Conservation (phyloP, 2,329 filamentous ascomycete genomes). For the Diaporthe citriasiana region DNA sequence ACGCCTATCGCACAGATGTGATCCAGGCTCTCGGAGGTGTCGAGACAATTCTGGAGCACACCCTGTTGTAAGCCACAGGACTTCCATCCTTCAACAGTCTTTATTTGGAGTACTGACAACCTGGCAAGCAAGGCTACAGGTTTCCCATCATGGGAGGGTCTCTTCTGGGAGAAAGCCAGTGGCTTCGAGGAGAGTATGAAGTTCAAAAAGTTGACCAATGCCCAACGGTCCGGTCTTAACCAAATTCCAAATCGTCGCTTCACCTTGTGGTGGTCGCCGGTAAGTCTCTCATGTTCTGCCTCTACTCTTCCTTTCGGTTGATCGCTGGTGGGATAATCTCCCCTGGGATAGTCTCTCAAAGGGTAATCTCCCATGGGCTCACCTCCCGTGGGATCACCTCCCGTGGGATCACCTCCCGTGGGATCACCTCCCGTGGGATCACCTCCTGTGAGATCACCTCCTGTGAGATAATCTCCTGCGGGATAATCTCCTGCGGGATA, state of each 20-base stretch:
- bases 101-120: too few species aligned
- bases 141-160: conserved; percentile 96
- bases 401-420: not conserved
- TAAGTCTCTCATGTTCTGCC: not conserved
- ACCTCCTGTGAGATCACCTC: not conserved
- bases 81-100: too few species aligned
- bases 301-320: not conserved
- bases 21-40: conserved; percentile 97
- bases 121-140: conserved; percentile 97
- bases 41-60: conserved; percentile 97
- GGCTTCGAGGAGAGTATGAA: conserved; percentile 77
- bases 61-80: conserved; percentile 94
- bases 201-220: conserved; percentile 99
- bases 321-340: too few species aligned
- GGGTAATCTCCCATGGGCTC: not conserved
- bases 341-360: not conserved
- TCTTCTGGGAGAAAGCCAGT: conserved; percentile 84
- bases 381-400: not conserved
- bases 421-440: not conserved
- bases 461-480: not conserved
- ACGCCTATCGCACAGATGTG: conserved; percentile 95
- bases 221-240: conserved; percentile 95
- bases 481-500: not conserved
- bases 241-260: conserved; percentile 99
- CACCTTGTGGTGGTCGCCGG: conserved; percentile 86